A percentile compares a stretch with the other conserved stretches of the same genome.
Evolutionary conservation across 1,284 basidiomycete species (phyloP).

Genomic region (Cryptococcus amylolentus): DNA sequence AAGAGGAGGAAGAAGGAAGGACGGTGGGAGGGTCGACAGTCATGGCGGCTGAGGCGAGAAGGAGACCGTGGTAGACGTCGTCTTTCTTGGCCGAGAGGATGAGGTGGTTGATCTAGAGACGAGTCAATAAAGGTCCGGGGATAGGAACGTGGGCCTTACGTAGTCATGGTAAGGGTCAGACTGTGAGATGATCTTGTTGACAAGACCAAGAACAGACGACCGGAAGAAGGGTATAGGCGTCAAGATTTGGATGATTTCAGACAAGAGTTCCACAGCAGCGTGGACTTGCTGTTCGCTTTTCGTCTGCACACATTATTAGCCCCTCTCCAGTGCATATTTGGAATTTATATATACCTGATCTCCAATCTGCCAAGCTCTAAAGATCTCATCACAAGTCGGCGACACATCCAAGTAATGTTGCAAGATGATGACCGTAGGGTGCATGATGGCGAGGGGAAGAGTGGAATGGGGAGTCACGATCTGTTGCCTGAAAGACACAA

Average conservation of each 20-base stretch:
- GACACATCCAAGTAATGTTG: constrained; percentile 49
- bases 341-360: constrained; percentile 34
- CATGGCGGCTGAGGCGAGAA: constrained; percentile 38
- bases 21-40: constrained; percentile 29
- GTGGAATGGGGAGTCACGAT: constrained; percentile 42
- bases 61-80: constrained; percentile 36
- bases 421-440: constrained; percentile 45
- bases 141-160: constrained; percentile 19
- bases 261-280: constrained; percentile 37
- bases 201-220: constrained; percentile 37
- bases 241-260: constrained; percentile 43
- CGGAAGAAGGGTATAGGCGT: constrained; percentile 49
- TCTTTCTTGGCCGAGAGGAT: constrained; percentile 44
- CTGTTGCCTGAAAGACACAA: constrained; percentile 48
- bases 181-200: constrained; percentile 38
- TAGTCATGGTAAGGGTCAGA: constrained; percentile 40
- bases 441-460: constrained; percentile 42
- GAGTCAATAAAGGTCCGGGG: not conserved
- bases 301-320: constrained; percentile 14
- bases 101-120: constrained; percentile 38
- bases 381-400: constrained; percentile 47
- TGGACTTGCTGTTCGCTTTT: constrained; percentile 40
- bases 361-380: constrained; percentile 45
- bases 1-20: constrained; percentile 10
- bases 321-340: constrained; percentile 1